A percentile compares a stretch with the other conserved stretches of the same genome.
phyloP scores from a whole-genome alignment of 345 rosid genomes.

The Melastoma malabathricum region DNA sequence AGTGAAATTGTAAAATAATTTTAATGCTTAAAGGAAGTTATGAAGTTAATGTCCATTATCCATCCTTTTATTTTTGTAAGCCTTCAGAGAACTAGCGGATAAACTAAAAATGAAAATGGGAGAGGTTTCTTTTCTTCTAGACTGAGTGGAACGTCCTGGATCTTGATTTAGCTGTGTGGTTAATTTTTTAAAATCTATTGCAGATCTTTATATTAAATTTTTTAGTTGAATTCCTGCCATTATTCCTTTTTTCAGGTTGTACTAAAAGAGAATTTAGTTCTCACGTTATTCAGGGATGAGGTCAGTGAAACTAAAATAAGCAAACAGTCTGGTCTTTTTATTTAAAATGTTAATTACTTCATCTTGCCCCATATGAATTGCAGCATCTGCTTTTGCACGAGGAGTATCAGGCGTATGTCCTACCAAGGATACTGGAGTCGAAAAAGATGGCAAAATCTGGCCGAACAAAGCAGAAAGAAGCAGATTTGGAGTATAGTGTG shows the following conservation, averaged over 20 bases:
- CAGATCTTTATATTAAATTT: background rate
- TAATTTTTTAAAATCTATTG: background rate
- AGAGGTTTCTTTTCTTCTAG: no score
- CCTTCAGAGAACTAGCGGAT: no score
- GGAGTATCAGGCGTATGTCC: conserved; percentile 85
- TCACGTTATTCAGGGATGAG: conserved; percentile 89
- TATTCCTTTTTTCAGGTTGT: conserved; percentile 46
- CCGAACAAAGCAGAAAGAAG: conserved; percentile 87
- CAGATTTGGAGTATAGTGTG: conserved; percentile 89
- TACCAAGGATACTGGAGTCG: conserved; percentile 92
- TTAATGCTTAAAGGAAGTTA: no score
- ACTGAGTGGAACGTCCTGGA: background rate
- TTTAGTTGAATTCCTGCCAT: background rate
- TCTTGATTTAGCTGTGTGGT: background rate
- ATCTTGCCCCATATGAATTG: conserved; percentile 19
- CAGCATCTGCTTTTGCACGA: conserved; percentile 84
- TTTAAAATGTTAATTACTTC: conserved; percentile 16
- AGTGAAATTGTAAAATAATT: no score
- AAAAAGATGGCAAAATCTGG: conserved; percentile 99
- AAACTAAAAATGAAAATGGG: no score
- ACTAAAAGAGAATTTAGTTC: conserved; percentile 81
- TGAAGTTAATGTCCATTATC: no score
- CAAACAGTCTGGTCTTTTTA: background rate
- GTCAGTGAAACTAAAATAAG: conserved; percentile 25
- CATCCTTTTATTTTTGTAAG: no score